Evolutionary conservation across 2,329 filamentous ascomycete species (phyloP).

Genomic region (Fusarium humuli): DNA sequence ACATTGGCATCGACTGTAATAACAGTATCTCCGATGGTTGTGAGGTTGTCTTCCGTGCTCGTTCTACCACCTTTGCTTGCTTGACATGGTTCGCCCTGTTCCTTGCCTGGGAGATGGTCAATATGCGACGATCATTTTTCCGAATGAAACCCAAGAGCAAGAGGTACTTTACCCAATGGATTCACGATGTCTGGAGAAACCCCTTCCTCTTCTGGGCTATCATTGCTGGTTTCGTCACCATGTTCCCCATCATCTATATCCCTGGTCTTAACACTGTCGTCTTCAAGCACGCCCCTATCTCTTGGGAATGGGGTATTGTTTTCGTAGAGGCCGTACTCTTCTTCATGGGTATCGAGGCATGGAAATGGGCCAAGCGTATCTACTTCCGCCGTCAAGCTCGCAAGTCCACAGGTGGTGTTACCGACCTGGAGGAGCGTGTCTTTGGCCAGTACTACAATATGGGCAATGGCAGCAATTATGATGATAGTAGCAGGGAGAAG

Average conservation of each 20-base stretch:
- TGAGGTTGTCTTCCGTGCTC: conserved; percentile 73
- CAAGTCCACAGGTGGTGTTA: conserved; percentile 31
- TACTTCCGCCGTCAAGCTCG: conserved; percentile 52
- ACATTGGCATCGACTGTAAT: conserved; percentile 71
- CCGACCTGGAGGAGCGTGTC: conserved; percentile 49
- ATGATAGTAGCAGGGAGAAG: conserved; percentile 31
- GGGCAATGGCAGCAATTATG: conserved; percentile 36
- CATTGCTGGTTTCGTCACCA: conserved; percentile 57
- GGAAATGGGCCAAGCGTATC: conserved; percentile 69
- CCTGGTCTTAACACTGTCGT: conserved; percentile 67
- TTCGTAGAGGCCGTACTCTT: conserved; percentile 67
- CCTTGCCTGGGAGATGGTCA: conserved; percentile 80
- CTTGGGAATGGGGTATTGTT: conserved; percentile 71
- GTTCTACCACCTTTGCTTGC: conserved; percentile 77
- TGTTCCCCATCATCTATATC: conserved; percentile 66
- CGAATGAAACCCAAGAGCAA: conserved; percentile 74
- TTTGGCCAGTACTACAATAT: conserved; percentile 50
- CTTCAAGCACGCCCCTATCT: conserved; percentile 68
- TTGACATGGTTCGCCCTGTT: conserved; percentile 81
- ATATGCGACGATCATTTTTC: conserved; percentile 78
- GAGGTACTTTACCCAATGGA: conserved; percentile 73
- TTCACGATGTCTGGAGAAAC: conserved; percentile 75
- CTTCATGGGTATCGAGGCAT: conserved; percentile 67
- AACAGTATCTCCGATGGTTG: conserved; percentile 57
- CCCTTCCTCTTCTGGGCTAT: conserved; percentile 76